phyloP scores from a whole-genome alignment of 139 green algal genomes.

The Coelastrella sp. region DNA sequence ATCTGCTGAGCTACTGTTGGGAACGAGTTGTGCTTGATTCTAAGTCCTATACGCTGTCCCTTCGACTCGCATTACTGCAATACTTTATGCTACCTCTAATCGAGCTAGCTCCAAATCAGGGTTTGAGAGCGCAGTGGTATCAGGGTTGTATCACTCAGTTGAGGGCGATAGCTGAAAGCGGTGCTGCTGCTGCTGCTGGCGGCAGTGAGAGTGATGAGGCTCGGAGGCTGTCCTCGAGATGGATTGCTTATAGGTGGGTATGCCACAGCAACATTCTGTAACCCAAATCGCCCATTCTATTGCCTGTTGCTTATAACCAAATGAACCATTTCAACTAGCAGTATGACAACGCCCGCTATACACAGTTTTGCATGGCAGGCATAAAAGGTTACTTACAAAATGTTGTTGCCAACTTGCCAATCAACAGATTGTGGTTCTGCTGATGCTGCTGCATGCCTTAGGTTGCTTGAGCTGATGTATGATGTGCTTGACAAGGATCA shows the following conservation, averaged over 20 bases:
- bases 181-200: neutral
- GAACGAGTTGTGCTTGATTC: neutral
- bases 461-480: conserved; percentile 38
- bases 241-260: conserved; percentile 14
- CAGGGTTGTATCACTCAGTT: neutral
- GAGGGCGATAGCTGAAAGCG: neutral
- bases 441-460: neutral
- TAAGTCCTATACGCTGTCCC: neutral
- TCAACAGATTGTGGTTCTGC: neutral
- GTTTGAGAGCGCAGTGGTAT: neutral
- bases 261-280: neutral
- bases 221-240: neutral
- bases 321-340: too few species aligned
- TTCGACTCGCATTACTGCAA: neutral
- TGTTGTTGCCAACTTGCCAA: too few species aligned
- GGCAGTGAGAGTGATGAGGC: neutral
- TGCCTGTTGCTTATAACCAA: too few species aligned
- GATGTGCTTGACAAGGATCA: neutral
- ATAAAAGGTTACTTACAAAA: too few species aligned
- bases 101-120: conserved; percentile 13
- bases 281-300: too few species aligned
- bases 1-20: conserved; percentile 21
- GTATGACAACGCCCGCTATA: too few species aligned
- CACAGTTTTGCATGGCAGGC: too few species aligned
- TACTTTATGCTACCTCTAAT: conserved; percentile 22